phyloP scores from a whole-genome alignment of 2,329 filamentous ascomycete species.

The Colletotrichum cordylinicola region DNA sequence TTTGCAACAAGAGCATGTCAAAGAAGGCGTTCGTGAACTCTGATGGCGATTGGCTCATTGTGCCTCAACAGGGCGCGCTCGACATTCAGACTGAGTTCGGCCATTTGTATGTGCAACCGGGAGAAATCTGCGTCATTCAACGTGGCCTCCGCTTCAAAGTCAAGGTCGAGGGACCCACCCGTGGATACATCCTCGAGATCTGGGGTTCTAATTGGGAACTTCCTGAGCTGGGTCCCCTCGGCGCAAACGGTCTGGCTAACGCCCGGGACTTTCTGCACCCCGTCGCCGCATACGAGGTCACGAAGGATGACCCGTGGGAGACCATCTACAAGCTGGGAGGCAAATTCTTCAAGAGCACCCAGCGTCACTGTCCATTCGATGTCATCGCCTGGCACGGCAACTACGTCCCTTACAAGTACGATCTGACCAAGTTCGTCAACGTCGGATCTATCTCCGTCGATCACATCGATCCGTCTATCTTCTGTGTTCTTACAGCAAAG shows the following conservation, averaged over 20 bases:
- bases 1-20: constrained; percentile 52
- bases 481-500: constrained; percentile 67
- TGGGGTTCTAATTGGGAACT: constrained; percentile 70
- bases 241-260: constrained; percentile 70
- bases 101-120: constrained; percentile 66
- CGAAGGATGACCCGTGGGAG: constrained; percentile 58
- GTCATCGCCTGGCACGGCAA: constrained; percentile 77
- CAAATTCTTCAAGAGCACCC: constrained; percentile 63
- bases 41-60: constrained; percentile 71
- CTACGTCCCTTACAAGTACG: constrained; percentile 66
- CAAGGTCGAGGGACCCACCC: constrained; percentile 62
- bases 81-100: constrained; percentile 75
- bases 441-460: constrained; percentile 64
- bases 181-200: constrained; percentile 72
- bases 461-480: constrained; percentile 71
- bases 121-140: constrained; percentile 72
- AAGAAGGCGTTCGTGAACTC: constrained; percentile 57
- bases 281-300: constrained; percentile 60
- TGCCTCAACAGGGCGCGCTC: constrained; percentile 68
- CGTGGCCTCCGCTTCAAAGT: constrained; percentile 62
- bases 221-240: constrained; percentile 71
- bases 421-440: constrained; percentile 62
- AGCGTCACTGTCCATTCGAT: constrained; percentile 72
- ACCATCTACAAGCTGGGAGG: constrained; percentile 68
- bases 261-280: constrained; percentile 70